Evolutionary conservation across 1,284 basidiomycete species (phyloP).

Genomic region (Irpex rosettiformis): DNA sequence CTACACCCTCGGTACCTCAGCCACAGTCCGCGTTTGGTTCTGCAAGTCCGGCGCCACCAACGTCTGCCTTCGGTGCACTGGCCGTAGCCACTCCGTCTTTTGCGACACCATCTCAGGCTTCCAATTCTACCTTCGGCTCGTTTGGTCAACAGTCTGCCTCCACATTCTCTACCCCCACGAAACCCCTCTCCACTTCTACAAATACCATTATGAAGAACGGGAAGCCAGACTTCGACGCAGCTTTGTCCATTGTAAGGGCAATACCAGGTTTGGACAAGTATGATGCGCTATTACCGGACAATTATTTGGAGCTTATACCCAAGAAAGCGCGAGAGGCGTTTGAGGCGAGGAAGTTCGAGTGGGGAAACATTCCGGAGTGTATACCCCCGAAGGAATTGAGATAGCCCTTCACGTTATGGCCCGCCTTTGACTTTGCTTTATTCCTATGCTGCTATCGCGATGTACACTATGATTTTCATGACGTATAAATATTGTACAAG

Average conservation of each 20-base stretch:
- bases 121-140: constrained; percentile 17
- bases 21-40: constrained; percentile 24
- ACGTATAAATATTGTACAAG: neutral
- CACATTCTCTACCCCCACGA: constrained; percentile 9
- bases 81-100: constrained; percentile 23
- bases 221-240: constrained; percentile 42
- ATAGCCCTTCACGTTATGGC: constrained; percentile 21
- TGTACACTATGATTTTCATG: neutral
- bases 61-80: constrained; percentile 18
- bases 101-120: constrained; percentile 12
- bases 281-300: constrained; percentile 52
- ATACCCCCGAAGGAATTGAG: constrained; percentile 73
- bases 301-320: constrained; percentile 54
- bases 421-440: neutral
- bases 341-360: constrained; percentile 57
- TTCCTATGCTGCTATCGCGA: neutral
- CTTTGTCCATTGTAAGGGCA: constrained; percentile 30
- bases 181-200: constrained; percentile 11
- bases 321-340: constrained; percentile 57
- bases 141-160: constrained; percentile 8
- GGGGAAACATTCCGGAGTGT: constrained; percentile 74
- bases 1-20: constrained; percentile 3
- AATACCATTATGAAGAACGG: constrained; percentile 12
- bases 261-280: constrained; percentile 51
- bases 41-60: constrained; percentile 4